These are phyloP conservation scores for Pseudocercospora macadamiae DNA, from an alignment of 2,329 filamentous ascomycete genomes.

Conservation along the genomic window DNA sequence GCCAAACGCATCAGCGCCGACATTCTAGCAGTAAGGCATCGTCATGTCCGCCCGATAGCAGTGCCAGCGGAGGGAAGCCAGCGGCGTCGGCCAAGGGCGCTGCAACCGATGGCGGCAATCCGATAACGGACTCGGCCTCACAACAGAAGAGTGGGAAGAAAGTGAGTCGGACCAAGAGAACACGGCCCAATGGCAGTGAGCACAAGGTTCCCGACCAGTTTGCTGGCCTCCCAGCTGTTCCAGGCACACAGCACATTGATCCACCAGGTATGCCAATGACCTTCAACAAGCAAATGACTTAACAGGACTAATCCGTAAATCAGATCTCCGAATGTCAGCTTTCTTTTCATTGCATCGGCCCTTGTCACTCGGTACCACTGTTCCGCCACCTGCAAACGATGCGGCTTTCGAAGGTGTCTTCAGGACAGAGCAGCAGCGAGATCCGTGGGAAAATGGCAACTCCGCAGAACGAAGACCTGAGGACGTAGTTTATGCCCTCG, in stretches of 20 bases:
- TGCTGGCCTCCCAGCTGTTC: slow-evolving; percentile 70
- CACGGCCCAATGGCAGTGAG: slow-evolving; percentile 16
- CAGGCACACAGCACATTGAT: slow-evolving; percentile 72
- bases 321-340: slow-evolving; percentile 83
- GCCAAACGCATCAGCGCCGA: slow-evolving; percentile 51
- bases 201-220: slow-evolving; percentile 43
- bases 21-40: slow-evolving; percentile 53
- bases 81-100: slow-evolving; percentile 32
- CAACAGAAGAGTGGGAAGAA: slow-evolving; percentile 24
- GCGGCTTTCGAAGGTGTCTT: slow-evolving; percentile 87
- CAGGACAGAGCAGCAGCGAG: slow-evolving; percentile 54
- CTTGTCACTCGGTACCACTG: slow-evolving; percentile 81
- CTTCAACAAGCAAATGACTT: neutral
- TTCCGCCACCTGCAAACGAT: slow-evolving; percentile 71
- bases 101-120: slow-evolving; percentile 13
- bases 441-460: slow-evolving; percentile 45
- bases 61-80: slow-evolving; percentile 33
- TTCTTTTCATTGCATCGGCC: slow-evolving; percentile 97
- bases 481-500: slow-evolving; percentile 51
- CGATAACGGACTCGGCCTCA: slow-evolving; percentile 22
- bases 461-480: slow-evolving; percentile 48
- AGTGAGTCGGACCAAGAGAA: slow-evolving; percentile 22
- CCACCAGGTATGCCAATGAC: slow-evolving; percentile 33
- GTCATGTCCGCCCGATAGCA: slow-evolving; percentile 48
- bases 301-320: slow-evolving; percentile 8